Evolutionary conservation across 805 yeast species (phyloP).

Genomic region (Teunomyces funiuensis): DNA sequence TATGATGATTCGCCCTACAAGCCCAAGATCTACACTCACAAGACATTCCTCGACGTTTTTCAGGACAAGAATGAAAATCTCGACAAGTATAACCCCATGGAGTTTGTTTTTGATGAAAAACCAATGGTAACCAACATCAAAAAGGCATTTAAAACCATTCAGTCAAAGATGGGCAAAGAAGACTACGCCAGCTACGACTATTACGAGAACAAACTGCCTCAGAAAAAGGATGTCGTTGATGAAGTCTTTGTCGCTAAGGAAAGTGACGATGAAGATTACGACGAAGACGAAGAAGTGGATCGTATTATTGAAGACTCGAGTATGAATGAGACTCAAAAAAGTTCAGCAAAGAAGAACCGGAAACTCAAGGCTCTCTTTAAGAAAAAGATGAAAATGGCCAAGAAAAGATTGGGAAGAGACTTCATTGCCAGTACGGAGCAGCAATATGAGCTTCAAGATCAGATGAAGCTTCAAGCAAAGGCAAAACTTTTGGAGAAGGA

Average conservation of each 20-base stretch:
- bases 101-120: constrained; percentile 35
- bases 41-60: constrained; percentile 40
- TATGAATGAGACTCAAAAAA: not conserved
- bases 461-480: constrained; percentile 6
- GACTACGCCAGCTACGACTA: constrained; percentile 38
- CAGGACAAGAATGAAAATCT: constrained; percentile 28
- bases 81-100: constrained; percentile 39
- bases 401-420: constrained; percentile 22
- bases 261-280: constrained; percentile 17
- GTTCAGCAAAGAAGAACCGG: constrained; percentile 12
- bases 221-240: constrained; percentile 13
- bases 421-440: constrained; percentile 12
- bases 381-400: constrained; percentile 22
- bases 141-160: constrained; percentile 28
- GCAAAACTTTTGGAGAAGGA: constrained; percentile 8
- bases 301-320: constrained; percentile 1
- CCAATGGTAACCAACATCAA: constrained; percentile 17
- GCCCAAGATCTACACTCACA: constrained; percentile 39
- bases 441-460: constrained; percentile 8
- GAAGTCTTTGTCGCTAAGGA: constrained; percentile 22
- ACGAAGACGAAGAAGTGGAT: constrained; percentile 3
- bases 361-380: constrained; percentile 11
- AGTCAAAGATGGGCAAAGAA: constrained; percentile 28
- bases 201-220: constrained; percentile 21
- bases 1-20: constrained; percentile 33